A percentile compares a stretch with the other conserved stretches of the same genome.
Evolutionary conservation across 768 basidiomycete species (phyloP).

Genomic region (Jaapia argillacea): DNA sequence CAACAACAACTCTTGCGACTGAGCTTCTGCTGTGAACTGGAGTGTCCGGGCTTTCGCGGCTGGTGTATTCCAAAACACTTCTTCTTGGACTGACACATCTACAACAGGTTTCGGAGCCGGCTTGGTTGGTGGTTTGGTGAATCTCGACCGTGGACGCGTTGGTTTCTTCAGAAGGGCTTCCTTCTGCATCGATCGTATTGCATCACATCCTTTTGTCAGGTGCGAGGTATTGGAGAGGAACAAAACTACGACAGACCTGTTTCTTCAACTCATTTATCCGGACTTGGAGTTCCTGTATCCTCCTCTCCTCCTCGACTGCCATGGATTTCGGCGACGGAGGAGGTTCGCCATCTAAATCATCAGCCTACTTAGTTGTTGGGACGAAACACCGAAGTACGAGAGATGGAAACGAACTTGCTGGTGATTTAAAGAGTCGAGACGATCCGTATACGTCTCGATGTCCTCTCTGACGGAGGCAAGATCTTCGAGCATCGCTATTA

Average conservation of each 20-base stretch:
- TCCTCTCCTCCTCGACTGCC: conserved; percentile 29
- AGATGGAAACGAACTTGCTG: conserved; percentile 26
- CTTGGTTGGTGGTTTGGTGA: conserved; percentile 12
- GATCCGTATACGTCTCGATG: conserved; percentile 23
- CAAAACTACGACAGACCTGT: conserved; percentile 21
- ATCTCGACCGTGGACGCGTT: conserved; percentile 10
- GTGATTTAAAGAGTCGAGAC: no score
- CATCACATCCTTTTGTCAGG: neutral
- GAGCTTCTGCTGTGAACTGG: conserved; percentile 51
- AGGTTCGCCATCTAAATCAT: conserved; percentile 12
- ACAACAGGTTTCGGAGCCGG: conserved; percentile 13
- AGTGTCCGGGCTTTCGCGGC: conserved; percentile 43
- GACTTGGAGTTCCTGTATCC: conserved; percentile 31
- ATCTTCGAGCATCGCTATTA: conserved; percentile 25
- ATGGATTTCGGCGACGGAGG: conserved; percentile 18
- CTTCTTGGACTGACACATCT: conserved; percentile 31
- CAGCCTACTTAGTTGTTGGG: conserved; percentile 15
- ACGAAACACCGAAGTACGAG: neutral
- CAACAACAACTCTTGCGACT: conserved; percentile 51
- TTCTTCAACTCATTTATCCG: conserved; percentile 29
- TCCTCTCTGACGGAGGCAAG: conserved; percentile 26
- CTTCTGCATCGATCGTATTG: conserved; percentile 18
- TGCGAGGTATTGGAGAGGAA: neutral
- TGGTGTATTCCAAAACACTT: conserved; percentile 57
- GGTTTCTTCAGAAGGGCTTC: conserved; percentile 12